phyloP scores from a whole-genome alignment of 2,329 filamentous ascomycete species.

The Hypoxylon sp. region DNA sequence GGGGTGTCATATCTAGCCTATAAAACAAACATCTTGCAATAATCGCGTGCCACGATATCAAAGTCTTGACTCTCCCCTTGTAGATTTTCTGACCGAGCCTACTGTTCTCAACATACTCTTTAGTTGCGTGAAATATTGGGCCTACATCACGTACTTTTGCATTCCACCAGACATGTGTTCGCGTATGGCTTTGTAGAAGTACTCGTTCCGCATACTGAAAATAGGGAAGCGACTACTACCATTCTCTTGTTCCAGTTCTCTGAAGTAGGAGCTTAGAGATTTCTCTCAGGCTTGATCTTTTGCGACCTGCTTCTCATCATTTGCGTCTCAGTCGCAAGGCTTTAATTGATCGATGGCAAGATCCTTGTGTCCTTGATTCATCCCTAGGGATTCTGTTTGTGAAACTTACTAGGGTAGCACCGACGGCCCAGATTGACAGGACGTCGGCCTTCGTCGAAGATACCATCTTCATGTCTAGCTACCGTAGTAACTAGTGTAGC shows the following conservation, averaged over 20 bases:
- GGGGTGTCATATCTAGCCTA: too few relatives aligned
- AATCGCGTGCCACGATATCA: slow-evolving; percentile 60
- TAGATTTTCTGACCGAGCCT: slow-evolving; percentile 58
- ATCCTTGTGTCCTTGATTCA: slow-evolving; percentile 44
- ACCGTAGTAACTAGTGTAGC: slow-evolving; percentile 48
- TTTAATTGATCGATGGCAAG: slow-evolving; percentile 62
- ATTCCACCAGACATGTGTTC: slow-evolving; percentile 65
- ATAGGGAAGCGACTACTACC: slow-evolving; percentile 30
- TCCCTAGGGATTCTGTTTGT: slow-evolving; percentile 42
- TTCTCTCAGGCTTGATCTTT: slow-evolving; percentile 50
- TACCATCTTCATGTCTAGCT: slow-evolving; percentile 54
- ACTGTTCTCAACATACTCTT: not conserved
- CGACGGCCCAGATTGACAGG: slow-evolving; percentile 60
- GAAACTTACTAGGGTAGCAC: slow-evolving; percentile 60
- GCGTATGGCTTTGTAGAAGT: slow-evolving; percentile 60
- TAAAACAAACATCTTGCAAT: slow-evolving; percentile 64
- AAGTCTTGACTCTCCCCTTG: slow-evolving; percentile 61
- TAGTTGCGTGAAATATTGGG: not conserved
- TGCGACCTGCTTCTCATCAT: slow-evolving; percentile 51
- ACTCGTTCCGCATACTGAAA: slow-evolving; percentile 62
- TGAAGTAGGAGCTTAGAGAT: slow-evolving; percentile 49
- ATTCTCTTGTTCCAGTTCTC: slow-evolving; percentile 41
- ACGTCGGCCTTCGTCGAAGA: slow-evolving; percentile 59
- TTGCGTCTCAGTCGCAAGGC: slow-evolving; percentile 60
- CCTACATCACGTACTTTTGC: slow-evolving; percentile 52